Percentiles rank a stretch among this genome's conserved stretches.
Conservation (phyloP, 2,329 filamentous ascomycete genomes). For the Colletotrichum sp. region DNA sequence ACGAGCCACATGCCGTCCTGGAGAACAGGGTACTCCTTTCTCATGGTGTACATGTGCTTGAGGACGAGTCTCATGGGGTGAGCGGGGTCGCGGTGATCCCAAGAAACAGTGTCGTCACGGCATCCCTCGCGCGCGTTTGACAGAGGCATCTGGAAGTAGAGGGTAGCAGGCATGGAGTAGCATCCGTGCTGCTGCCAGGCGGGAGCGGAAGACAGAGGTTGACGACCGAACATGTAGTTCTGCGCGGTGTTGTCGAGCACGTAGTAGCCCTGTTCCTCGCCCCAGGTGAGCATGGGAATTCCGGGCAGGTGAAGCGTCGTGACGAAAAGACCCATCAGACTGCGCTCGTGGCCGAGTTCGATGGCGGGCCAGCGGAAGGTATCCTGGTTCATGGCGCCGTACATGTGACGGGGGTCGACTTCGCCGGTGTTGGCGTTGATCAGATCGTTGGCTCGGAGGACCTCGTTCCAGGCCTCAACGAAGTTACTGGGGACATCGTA, state of each 20-base stretch:
- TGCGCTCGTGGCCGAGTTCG: conserved; percentile 59
- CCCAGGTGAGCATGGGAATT: conserved; percentile 67
- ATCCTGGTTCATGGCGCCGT: conserved; percentile 69
- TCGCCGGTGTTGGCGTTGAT: conserved; percentile 64
- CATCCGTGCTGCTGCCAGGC: conserved; percentile 72
- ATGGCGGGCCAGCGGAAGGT: conserved; percentile 69
- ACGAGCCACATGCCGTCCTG: conserved; percentile 64
- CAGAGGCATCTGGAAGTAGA: conserved; percentile 64
- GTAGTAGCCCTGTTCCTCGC: conserved; percentile 71
- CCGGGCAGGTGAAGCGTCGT: conserved; percentile 65
- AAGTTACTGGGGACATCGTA: conserved; percentile 36
- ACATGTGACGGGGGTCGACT: conserved; percentile 70
- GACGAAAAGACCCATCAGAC: conserved; percentile 62
- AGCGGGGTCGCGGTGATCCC: conserved; percentile 68
- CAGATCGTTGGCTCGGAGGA: conserved; percentile 64
- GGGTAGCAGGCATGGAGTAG: conserved; percentile 59
- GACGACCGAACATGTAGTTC: conserved; percentile 71
- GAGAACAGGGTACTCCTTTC: conserved; percentile 60
- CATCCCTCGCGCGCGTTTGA: conserved; percentile 60
- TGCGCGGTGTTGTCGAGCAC: conserved; percentile 66
- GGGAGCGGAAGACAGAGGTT: conserved; percentile 63
- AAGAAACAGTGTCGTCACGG: conserved; percentile 59
- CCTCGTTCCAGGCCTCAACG: conserved; percentile 59
- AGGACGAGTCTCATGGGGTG: conserved; percentile 66
- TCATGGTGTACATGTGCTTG: conserved; percentile 66